Evolutionary conservation across 805 yeast genomes (phyloP), one percentile per base, ranked within the genome.

Genomic region (Saturnispora kantuleensis): DNA sequence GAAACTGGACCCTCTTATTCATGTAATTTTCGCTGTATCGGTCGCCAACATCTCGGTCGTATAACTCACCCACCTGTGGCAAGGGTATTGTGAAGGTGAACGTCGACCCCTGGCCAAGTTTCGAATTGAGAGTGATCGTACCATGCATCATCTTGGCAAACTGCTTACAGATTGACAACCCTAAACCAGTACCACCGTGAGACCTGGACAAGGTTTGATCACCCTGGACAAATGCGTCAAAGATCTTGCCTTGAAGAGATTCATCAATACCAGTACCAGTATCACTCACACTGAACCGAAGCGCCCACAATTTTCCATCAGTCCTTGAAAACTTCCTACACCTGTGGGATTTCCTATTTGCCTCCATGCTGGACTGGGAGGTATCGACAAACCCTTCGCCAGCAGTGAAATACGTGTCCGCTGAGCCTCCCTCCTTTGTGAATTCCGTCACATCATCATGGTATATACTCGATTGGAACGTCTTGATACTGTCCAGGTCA

Each of bases 191-290:
- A 52, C 98, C 98, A 47, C 97, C 97, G 57, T 84, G 81, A 46
- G 89, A 85, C 57, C 95, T 73, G 5, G 95, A 84, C 26, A 87
- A 69, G 0, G 96, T 87, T 61, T 88, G 96, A 57, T 90, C 97
- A 43, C 97, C 98, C 65, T 90, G 98, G 15, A 89, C 88, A 67
- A 90, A 90, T 1, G 97, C 97, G 56, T 93, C 97, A 62, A 90
- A 90, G 1, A 90, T 94, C 49, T 83, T 78, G 37, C 79, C 79
- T 56, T 85, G 96, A 44, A 88, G 63, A 1, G 81, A 77, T 11
- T 81, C 79, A 35, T 86, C 94, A 43, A 90, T 89, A 48, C 98
- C 98, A 0, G 97, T 89, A 3, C 98, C 97, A 0, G 95, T 86
- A 59, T 90, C 98, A 32, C 71, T 72, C 10, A 90, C 96, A 47